Evolutionary conservation across 83 land plant genomes (phyloP).

Genomic region (Thuja plicata): DNA sequence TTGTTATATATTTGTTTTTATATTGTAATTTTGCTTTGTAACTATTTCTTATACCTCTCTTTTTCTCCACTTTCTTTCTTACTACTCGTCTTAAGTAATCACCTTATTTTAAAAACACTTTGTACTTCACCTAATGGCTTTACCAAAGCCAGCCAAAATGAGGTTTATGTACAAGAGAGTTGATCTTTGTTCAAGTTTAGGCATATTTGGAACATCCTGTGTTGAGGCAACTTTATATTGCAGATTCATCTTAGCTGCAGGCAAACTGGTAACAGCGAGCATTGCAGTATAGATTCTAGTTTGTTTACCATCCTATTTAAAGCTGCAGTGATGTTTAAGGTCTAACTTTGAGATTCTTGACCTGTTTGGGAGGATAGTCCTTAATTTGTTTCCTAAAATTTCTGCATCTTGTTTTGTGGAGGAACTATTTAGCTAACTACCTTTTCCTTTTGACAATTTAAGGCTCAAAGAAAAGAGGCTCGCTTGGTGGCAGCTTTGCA

Average conservation of each 20-base stretch:
- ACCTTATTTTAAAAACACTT: no score
- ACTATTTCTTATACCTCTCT: no score
- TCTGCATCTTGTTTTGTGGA: not conserved
- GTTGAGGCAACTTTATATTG: not conserved
- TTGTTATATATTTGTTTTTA: no score
- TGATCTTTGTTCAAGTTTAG: not conserved
- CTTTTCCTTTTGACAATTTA: not conserved
- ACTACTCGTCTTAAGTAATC: no score
- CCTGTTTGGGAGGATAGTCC: not conserved
- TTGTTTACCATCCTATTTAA: not conserved
- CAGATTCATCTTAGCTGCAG: not conserved
- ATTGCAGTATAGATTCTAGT: not conserved
- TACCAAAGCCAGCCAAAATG: no score
- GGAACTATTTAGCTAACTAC: not conserved
- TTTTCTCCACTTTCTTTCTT: no score
- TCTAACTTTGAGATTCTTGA: not conserved
- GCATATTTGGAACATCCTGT: not conserved
- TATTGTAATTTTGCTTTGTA: no score
- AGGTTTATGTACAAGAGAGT: not conserved
- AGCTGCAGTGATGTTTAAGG: not conserved
- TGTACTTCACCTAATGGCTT: no score
- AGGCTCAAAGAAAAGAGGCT: constrained; percentile 69
- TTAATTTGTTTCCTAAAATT: not conserved
- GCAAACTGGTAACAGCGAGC: not conserved
- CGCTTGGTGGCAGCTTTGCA: constrained; percentile 42